Conservation (phyloP, 352 stramenopile genomes). For the Aphanomyces euteiches region DNA sequence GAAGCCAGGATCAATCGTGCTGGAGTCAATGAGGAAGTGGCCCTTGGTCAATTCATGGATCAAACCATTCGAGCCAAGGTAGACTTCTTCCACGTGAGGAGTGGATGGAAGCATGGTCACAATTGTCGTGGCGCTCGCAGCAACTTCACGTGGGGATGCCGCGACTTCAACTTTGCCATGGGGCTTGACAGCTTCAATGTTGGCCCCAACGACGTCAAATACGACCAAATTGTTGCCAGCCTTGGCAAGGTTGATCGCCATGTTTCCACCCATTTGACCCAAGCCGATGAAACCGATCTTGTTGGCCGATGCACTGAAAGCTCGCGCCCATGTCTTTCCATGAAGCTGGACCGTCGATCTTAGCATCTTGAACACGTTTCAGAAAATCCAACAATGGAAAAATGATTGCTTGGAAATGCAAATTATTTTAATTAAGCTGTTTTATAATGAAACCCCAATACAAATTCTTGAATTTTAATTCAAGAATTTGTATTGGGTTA, state of each 20-base stretch:
- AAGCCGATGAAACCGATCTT: conserved; percentile 89
- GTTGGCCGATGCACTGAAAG: conserved; percentile 1
- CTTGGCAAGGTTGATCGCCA: conserved; percentile 89
- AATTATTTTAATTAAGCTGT: too few relatives aligned
- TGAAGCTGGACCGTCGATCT: conserved; percentile 5
- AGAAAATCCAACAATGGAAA: not conserved
- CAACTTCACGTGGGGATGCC: conserved; percentile 64
- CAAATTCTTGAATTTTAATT: not conserved
- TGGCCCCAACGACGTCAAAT: conserved; percentile 62
- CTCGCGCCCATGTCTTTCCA: not conserved
- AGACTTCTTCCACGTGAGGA: conserved; percentile 78
- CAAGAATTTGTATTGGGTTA: conserved; percentile 2
- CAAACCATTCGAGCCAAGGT: conserved; percentile 65
- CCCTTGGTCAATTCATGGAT: conserved; percentile 58
- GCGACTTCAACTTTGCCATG: conserved; percentile 49
- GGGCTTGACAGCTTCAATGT: conserved; percentile 49
- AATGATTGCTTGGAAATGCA: not conserved
- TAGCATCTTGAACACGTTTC: conserved; percentile 3
- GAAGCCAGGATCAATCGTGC: conserved; percentile 92
- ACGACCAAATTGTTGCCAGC: conserved; percentile 75
- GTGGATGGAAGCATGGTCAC: conserved; percentile 95
- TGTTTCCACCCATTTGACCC: conserved; percentile 92
- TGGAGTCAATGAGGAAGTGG: conserved; percentile 94
- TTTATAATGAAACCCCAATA: too few relatives aligned
- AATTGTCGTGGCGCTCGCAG: conserved; percentile 74